A percentile compares a stretch with the other conserved stretches of the same genome.
Evolutionary conservation across 2,329 filamentous ascomycete species (phyloP).

Genomic region (Diaporthe nobilis): DNA sequence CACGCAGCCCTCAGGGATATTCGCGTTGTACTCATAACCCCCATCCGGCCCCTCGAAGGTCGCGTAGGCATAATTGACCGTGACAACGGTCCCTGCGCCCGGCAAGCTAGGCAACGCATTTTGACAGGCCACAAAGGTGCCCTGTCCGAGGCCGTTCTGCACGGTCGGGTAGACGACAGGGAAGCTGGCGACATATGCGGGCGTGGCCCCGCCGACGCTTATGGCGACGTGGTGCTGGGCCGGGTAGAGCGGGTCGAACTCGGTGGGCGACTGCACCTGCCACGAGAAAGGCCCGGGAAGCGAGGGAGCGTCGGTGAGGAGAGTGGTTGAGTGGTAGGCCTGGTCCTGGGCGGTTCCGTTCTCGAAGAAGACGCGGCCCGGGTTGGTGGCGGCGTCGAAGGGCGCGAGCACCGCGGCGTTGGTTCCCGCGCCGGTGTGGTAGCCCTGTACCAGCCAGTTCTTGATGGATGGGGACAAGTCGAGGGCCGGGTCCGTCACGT

Average conservation of each 20-base stretch:
- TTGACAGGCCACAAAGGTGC: background rate
- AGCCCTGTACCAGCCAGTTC: background rate
- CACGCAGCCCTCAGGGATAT: background rate
- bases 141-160: background rate
- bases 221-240: conserved; percentile 2
- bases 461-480: background rate
- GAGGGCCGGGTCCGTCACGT: background rate
- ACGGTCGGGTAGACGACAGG: conserved; percentile 12
- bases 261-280: conserved; percentile 6
- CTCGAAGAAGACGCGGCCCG: conserved; percentile 1
- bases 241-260: background rate
- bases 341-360: background rate
- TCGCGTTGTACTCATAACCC: background rate
- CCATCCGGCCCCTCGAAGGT: background rate
- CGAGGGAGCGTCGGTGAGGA: background rate
- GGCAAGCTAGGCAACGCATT: background rate
- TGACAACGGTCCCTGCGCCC: background rate
- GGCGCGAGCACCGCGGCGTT: conserved; percentile 9
- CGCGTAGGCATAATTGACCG: conserved; percentile 6
- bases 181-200: background rate
- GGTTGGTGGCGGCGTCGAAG: conserved; percentile 6
- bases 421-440: conserved; percentile 10
- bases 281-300: background rate
- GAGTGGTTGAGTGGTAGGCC: background rate
- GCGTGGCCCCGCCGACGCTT: background rate